phyloP scores from a whole-genome alignment of 768 basidiomycete species.

The Rhizopogon rudus region DNA sequence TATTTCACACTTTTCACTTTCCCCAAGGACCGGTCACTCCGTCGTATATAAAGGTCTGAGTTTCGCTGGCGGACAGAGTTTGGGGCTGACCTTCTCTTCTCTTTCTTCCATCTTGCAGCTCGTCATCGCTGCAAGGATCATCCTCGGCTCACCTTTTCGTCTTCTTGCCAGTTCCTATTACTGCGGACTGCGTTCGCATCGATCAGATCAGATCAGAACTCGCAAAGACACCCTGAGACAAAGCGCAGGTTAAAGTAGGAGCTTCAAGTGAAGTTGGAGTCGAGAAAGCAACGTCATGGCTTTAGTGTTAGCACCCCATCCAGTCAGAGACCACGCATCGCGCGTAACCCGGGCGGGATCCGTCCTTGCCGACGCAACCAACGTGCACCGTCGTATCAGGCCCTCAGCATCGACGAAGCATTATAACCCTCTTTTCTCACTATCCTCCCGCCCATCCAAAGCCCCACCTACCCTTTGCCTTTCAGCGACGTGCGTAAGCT shows the following conservation, averaged over 20 bases:
- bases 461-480: constrained; percentile 35
- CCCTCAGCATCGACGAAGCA: constrained; percentile 3
- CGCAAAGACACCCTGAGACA: background rate
- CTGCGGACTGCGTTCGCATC: background rate
- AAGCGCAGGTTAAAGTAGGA: background rate
- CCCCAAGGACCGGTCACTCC: background rate
- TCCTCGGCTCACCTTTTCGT: background rate
- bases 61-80: background rate
- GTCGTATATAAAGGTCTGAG: constrained; percentile 3
- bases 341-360: constrained; percentile 1
- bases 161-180: no score
- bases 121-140: background rate
- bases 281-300: background rate
- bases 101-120: background rate
- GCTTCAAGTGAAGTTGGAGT: constrained; percentile 1
- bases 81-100: background rate
- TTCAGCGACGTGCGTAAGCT: constrained; percentile 22
- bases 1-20: background rate
- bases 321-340: constrained; percentile 3
- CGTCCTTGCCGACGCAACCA: constrained; percentile 1
- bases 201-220: background rate
- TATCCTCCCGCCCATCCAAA: constrained; percentile 23
- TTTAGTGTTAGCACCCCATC: background rate
- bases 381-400: constrained; percentile 3
- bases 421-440: constrained; percentile 10